Evolutionary conservation across 1,284 basidiomycete genomes (phyloP).

Genomic region (Dichomitus squalens): DNA sequence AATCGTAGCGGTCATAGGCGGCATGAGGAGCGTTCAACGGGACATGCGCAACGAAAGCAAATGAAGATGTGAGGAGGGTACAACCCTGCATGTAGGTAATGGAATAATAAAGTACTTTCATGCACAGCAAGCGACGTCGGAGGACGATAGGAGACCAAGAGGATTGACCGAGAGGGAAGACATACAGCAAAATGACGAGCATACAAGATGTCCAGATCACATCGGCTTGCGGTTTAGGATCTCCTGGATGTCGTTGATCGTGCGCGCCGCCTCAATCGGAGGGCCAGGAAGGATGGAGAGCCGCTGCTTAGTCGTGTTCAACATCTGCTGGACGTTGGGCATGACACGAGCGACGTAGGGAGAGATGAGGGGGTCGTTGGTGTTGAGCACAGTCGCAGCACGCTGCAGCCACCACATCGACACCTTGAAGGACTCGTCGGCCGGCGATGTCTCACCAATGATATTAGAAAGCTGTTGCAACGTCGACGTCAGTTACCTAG

Average conservation of each 20-base stretch:
- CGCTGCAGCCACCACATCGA: constrained; percentile 85
- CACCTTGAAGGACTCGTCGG: constrained; percentile 77
- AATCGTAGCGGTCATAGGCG: constrained; percentile 22
- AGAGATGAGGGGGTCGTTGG: constrained; percentile 77
- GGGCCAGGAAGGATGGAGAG: constrained; percentile 74
- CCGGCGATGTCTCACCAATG: constrained; percentile 72
- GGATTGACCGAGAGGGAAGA: not conserved
- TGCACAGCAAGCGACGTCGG: constrained; percentile 16
- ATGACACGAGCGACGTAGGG: constrained; percentile 80
- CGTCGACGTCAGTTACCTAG: constrained; percentile 9
- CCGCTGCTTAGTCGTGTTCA: constrained; percentile 77
- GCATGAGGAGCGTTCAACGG: constrained; percentile 21
- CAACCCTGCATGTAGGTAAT: constrained; percentile 20
- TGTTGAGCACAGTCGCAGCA: constrained; percentile 65
- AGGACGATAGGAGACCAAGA: constrained; percentile 6
- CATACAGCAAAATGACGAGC: constrained; percentile 10
- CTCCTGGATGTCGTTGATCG: constrained; percentile 74
- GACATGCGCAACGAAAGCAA: constrained; percentile 14
- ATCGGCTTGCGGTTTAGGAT: constrained; percentile 63
- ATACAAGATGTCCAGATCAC: not conserved
- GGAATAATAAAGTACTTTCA: constrained; percentile 23
- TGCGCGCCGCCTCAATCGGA: constrained; percentile 65
- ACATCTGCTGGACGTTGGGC: constrained; percentile 71
- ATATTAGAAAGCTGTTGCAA: constrained; percentile 60
- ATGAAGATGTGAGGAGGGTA: constrained; percentile 13